Percentiles rank a stretch among this genome's conserved stretches.
These are phyloP conservation scores for Chalaropsis ovoidea DNA, from an alignment of 2,329 filamentous ascomycete genomes.

Conservation along the genomic window DNA sequence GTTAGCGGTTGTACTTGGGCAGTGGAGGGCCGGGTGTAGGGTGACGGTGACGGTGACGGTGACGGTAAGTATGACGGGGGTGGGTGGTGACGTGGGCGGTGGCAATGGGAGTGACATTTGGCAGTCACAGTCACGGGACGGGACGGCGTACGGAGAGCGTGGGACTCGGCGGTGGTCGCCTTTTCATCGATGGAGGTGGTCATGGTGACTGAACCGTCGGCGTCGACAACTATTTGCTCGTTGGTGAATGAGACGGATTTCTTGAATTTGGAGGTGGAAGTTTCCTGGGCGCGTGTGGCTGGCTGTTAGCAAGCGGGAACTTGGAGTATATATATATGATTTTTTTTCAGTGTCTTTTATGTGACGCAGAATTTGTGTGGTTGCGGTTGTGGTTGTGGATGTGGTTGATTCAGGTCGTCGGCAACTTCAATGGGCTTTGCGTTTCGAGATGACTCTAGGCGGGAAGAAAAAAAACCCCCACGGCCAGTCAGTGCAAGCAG, in stretches of 20 bases:
- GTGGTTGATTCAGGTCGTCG: too few relatives aligned
- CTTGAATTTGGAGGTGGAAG: slow-evolving; percentile 50
- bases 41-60: too few relatives aligned
- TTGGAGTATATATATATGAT: too few relatives aligned
- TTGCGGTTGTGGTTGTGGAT: too few relatives aligned
- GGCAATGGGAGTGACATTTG: background rate
- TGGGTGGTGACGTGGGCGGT: background rate
- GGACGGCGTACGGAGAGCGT: slow-evolving; percentile 58
- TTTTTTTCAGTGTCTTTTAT: too few relatives aligned
- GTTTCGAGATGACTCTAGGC: background rate
- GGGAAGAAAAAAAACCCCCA: background rate
- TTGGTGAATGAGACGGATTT: slow-evolving; percentile 93
- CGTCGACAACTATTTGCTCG: slow-evolving; percentile 76
- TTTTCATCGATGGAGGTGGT: slow-evolving; percentile 62
- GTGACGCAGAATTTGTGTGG: too few relatives aligned
- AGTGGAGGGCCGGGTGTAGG: background rate
- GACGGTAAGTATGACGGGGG: background rate
- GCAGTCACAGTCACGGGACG: too few relatives aligned
- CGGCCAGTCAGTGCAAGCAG: too few relatives aligned
- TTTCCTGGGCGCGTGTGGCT: slow-evolving; percentile 17
- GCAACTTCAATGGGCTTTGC: background rate
- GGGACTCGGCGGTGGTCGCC: slow-evolving; percentile 68
- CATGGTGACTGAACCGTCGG: slow-evolving; percentile 75
- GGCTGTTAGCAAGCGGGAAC: slow-evolving; percentile 13
- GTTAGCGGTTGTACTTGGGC: slow-evolving; percentile 4